Evolutionary conservation across 306 rosid genomes (phyloP).

Genomic region (Acacia acuminata): DNA sequence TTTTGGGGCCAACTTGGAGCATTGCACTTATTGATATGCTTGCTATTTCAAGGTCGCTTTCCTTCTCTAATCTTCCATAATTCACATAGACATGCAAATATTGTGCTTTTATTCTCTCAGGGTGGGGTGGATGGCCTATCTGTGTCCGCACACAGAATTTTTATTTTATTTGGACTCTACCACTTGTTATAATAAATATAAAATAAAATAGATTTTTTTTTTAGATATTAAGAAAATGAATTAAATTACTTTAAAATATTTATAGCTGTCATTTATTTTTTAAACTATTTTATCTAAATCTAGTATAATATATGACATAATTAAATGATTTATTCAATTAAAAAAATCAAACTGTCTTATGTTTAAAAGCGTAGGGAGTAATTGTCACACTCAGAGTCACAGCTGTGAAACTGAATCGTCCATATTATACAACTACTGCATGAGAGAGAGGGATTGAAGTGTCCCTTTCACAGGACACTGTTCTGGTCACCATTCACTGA

Average conservation of each 20-base stretch:
- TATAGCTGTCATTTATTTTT: no score
- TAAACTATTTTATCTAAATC: no score
- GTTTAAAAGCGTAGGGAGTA: not conserved
- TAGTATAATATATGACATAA: no score
- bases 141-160: not conserved
- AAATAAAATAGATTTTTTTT: no score
- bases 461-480: conserved; percentile 7
- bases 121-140: not conserved
- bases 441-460: not conserved
- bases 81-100: not conserved
- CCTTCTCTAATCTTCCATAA: not conserved
- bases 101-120: not conserved
- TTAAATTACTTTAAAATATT: no score
- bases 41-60: not conserved
- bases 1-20: not conserved
- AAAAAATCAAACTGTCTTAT: no score
- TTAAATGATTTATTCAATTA: no score
- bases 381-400: not conserved
- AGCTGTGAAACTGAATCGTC: conserved; percentile 25
- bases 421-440: not conserved
- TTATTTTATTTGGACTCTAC: not conserved
- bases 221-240: no score
- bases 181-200: not conserved
- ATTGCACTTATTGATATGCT: not conserved
- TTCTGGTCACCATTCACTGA: not conserved